Evolutionary conservation across 169 alveolate genomes (phyloP).

Genomic region (Plasmodium sp.): DNA sequence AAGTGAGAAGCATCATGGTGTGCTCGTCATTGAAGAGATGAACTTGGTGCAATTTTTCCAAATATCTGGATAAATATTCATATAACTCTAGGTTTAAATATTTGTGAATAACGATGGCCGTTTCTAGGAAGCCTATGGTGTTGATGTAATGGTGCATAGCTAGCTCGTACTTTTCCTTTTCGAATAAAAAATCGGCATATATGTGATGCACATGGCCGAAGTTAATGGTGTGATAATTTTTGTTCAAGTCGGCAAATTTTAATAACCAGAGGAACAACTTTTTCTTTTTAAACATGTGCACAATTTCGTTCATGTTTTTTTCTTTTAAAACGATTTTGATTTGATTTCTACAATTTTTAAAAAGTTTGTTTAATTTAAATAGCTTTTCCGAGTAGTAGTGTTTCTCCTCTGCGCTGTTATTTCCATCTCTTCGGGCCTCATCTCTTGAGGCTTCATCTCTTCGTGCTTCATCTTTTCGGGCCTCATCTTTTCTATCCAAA

Average conservation of each 20-base stretch:
- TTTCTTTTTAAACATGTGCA: slow-evolving; percentile 52
- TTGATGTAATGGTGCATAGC: slow-evolving; percentile 53
- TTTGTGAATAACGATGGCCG: slow-evolving; percentile 56
- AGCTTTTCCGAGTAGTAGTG: not conserved
- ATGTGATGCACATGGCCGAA: slow-evolving; percentile 21
- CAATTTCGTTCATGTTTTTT: slow-evolving; percentile 58
- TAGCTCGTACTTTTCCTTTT: slow-evolving; percentile 45
- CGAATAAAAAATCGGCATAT: slow-evolving; percentile 71
- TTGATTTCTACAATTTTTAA: slow-evolving; percentile 46
- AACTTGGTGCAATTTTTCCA: slow-evolving; percentile 47
- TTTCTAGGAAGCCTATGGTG: slow-evolving; percentile 49
- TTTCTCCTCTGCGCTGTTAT: slow-evolving; percentile 11
- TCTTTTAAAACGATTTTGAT: slow-evolving; percentile 56
- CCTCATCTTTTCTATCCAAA: not conserved
- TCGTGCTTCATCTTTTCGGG: not conserved
- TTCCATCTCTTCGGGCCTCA: not conserved
- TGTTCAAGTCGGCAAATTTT: slow-evolving; percentile 27
- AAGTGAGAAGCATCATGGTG: slow-evolving; percentile 59
- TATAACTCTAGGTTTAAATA: slow-evolving; percentile 66
- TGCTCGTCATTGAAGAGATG: slow-evolving; percentile 62
- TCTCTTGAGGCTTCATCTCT: not conserved
- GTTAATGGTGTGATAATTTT: slow-evolving; percentile 30
- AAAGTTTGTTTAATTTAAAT: slow-evolving; percentile 42
- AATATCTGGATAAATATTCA: slow-evolving; percentile 57
- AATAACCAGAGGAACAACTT: slow-evolving; percentile 53